Evolutionary conservation across 495 filamentous ascomycete genomes (phyloP).

Genomic region (Aspergillus sclerotioniger): DNA sequence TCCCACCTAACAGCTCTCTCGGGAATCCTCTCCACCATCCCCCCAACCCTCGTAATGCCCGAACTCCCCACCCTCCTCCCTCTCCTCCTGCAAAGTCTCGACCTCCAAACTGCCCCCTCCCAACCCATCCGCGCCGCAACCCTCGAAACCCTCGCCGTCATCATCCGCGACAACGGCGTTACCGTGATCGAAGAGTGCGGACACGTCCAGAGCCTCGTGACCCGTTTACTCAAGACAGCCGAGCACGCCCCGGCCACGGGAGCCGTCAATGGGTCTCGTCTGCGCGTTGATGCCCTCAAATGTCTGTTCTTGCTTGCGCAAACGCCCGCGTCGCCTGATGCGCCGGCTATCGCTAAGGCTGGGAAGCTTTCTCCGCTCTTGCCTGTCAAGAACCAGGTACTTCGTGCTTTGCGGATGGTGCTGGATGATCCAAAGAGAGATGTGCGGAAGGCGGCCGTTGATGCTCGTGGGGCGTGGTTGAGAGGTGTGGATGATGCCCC

Average conservation of each 20-base stretch:
- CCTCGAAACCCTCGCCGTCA: constrained; percentile 57
- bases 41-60: constrained; percentile 57
- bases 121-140: constrained; percentile 60
- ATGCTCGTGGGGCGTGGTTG: constrained; percentile 65
- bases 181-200: constrained; percentile 51
- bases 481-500: constrained; percentile 58
- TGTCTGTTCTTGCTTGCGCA: constrained; percentile 59
- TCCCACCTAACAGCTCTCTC: constrained; percentile 67
- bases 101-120: constrained; percentile 51
- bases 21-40: constrained; percentile 60
- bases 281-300: constrained; percentile 52
- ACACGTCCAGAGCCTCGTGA: constrained; percentile 59
- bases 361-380: constrained; percentile 49
- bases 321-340: constrained; percentile 17
- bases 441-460: constrained; percentile 67
- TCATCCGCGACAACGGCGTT: constrained; percentile 58
- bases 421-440: constrained; percentile 67
- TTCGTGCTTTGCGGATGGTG: constrained; percentile 49
- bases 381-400: constrained; percentile 55
- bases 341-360: constrained; percentile 31
- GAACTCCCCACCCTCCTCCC: constrained; percentile 60
- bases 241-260: constrained; percentile 12
- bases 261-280: constrained; percentile 37
- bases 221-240: constrained; percentile 54
- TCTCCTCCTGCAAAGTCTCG: constrained; percentile 69